Evolutionary conservation across 2,329 filamentous ascomycete genomes (phyloP).

Genomic region (Fusarium sp.): DNA sequence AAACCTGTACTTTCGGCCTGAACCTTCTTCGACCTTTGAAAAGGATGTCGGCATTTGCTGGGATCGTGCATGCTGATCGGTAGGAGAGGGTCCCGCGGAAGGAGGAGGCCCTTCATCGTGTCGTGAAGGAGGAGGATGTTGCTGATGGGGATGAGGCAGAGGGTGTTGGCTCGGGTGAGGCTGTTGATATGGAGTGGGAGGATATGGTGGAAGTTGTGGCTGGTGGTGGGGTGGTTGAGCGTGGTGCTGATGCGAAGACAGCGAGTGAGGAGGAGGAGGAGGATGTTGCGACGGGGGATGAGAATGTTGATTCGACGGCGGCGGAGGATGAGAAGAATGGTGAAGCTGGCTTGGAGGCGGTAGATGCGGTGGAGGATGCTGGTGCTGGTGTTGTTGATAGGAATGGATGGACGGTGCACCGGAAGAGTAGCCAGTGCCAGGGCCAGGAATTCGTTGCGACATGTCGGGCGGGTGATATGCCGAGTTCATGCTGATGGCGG

Average conservation of each 20-base stretch:
- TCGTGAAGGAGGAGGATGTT: slow-evolving; percentile 38
- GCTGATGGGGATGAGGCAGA: slow-evolving; percentile 42
- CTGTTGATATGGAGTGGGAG: slow-evolving; percentile 38
- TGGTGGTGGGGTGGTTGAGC: slow-evolving; percentile 35
- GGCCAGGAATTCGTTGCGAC: slow-evolving; percentile 48
- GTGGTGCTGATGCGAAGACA: slow-evolving; percentile 39
- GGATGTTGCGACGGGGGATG: slow-evolving; percentile 25
- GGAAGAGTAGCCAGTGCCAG: slow-evolving; percentile 44
- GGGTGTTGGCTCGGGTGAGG: slow-evolving; percentile 42
- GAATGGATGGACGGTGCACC: slow-evolving; percentile 39
- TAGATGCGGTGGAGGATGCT: slow-evolving; percentile 37
- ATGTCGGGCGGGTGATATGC: slow-evolving; percentile 48
- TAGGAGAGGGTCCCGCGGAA: slow-evolving; percentile 29
- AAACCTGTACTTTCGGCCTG: slow-evolving; percentile 52
- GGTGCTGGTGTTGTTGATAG: slow-evolving; percentile 42
- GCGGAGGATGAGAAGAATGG: slow-evolving; percentile 35
- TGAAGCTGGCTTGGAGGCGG: slow-evolving; percentile 38
- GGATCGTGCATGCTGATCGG: slow-evolving; percentile 29
- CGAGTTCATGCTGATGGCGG: slow-evolving; percentile 46
- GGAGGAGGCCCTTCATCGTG: slow-evolving; percentile 41
- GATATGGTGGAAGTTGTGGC: slow-evolving; percentile 37
- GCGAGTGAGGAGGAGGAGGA: slow-evolving; percentile 37
- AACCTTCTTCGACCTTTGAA: slow-evolving; percentile 51
- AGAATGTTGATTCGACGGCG: slow-evolving; percentile 23
- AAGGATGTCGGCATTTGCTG: slow-evolving; percentile 43